Percentiles rank a stretch among this genome's conserved stretches.
These are phyloP conservation scores for Soucietia sequanensis DNA, from an alignment of 805 yeast genomes.

Conservation along the genomic window DNA sequence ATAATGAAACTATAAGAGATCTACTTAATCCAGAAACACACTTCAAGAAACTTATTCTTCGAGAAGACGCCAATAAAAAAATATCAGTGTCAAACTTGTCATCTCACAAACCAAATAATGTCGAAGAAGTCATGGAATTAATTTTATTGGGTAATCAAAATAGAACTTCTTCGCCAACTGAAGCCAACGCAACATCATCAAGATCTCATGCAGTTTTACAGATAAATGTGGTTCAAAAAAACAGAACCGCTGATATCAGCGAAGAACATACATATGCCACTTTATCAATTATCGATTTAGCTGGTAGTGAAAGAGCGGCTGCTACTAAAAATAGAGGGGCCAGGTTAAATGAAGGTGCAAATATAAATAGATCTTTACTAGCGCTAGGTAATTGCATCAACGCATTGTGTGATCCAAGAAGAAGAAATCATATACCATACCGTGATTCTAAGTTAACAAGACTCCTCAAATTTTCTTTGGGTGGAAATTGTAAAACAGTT, in stretches of 20 bases:
- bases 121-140: conserved; percentile 76
- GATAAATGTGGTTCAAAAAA: conserved; percentile 62
- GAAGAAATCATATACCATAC: conserved; percentile 78
- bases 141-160: conserved; percentile 69
- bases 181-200: conserved; percentile 86
- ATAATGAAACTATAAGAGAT: conserved; percentile 86
- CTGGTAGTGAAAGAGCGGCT: conserved; percentile 94
- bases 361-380: conserved; percentile 81
- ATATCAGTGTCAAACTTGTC: conserved; percentile 74
- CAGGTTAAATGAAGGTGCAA: conserved; percentile 86
- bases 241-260: conserved; percentile 58
- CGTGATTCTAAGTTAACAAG: conserved; percentile 89
- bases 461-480: conserved; percentile 81
- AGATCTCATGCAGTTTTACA: conserved; percentile 94
- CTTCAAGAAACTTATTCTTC: conserved; percentile 49
- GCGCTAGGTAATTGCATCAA: conserved; percentile 94
- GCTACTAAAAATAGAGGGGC: conserved; percentile 83
- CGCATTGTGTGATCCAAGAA: conserved; percentile 75
- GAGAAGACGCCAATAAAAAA: conserved; percentile 68
- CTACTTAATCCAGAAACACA: conserved; percentile 58
- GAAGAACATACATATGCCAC: conserved; percentile 78
- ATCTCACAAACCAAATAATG: conserved; percentile 56
- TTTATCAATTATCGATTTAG: conserved; percentile 83
- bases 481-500: conserved; percentile 92
- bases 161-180: conserved; percentile 84